Conservation (phyloP, 768 basidiomycete species). For the Pleurotus sapidus region DNA sequence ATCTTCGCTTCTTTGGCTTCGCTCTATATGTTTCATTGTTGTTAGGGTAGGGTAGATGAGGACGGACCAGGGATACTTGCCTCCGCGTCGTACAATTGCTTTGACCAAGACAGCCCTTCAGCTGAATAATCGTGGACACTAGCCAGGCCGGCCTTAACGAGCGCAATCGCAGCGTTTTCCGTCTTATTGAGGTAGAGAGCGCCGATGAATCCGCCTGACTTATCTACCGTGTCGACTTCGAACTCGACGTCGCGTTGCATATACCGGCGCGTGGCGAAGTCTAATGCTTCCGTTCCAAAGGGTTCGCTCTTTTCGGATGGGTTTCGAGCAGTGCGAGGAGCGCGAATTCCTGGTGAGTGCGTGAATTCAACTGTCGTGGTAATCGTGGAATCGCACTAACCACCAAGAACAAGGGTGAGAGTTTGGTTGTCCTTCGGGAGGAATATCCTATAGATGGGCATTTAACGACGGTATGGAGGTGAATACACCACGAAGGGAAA, state of each 20-base stretch:
- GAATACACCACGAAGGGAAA: conserved; percentile 8
- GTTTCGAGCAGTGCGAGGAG: conserved; percentile 73
- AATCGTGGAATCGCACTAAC: conserved; percentile 31
- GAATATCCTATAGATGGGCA: conserved; percentile 50
- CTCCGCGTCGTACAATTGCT: conserved; percentile 83
- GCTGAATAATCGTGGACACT: conserved; percentile 87
- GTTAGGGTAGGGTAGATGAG: conserved; percentile 6
- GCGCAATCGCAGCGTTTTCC: conserved; percentile 82
- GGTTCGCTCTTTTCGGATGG: conserved; percentile 85
- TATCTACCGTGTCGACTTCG: conserved; percentile 87
- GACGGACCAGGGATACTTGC: conserved; percentile 28
- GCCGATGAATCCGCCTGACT: conserved; percentile 95
- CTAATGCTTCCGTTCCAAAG: conserved; percentile 77
- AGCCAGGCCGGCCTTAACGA: conserved; percentile 86
- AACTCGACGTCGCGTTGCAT: conserved; percentile 97
- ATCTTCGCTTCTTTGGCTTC: conserved; percentile 79
- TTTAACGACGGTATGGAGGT: conserved; percentile 1
- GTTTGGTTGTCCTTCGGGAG: conserved; percentile 92
- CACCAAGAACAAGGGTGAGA: conserved; percentile 87
- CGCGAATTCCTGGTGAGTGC: conserved; percentile 67
- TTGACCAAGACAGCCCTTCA: conserved; percentile 75
- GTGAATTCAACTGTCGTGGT: neutral
- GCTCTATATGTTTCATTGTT: conserved; percentile 35
- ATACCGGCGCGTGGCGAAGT: conserved; percentile 75
- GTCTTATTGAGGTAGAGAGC: conserved; percentile 80